A percentile compares a stretch with the other conserved stretches of the same genome.
phyloP scores from a whole-genome alignment of 202 grass and related monocot species.

The Schoenoplectus triqueter region DNA sequence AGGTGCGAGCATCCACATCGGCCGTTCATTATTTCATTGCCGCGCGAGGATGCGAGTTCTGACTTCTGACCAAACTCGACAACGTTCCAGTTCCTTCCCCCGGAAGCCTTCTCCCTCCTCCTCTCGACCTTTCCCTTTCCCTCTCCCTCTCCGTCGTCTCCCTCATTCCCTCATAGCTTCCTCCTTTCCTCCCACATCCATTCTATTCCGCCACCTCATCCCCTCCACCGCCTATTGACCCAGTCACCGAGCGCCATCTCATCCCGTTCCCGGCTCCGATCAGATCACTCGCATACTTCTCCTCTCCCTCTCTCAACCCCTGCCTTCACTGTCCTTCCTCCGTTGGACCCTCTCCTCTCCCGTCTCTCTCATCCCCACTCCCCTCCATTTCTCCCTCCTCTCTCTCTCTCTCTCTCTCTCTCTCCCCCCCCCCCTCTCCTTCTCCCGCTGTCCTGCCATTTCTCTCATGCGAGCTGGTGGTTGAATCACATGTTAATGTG shows the following conservation, averaged over 20 bases:
- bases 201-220: not conserved
- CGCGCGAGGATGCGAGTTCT: too few species aligned
- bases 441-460: slow-evolving; percentile 26
- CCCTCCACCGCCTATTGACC: not conserved
- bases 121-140: slow-evolving; percentile 4
- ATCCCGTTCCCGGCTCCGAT: slow-evolving; percentile 14
- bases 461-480: slow-evolving; percentile 54
- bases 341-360: slow-evolving; percentile 49
- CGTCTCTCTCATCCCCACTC: slow-evolving; percentile 41
- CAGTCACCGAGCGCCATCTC: not conserved
- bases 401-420: slow-evolving; percentile 41
- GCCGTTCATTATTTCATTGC: too few species aligned
- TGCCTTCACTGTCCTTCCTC: slow-evolving; percentile 63
- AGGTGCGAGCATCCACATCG: too few species aligned
- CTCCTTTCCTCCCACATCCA: not conserved
- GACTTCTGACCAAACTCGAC: too few species aligned
- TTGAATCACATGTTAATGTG: slow-evolving; percentile 55
- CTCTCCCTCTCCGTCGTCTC: slow-evolving; percentile 17
- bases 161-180: slow-evolving; percentile 17
- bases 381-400: slow-evolving; percentile 63
- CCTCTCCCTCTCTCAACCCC: slow-evolving; percentile 46
- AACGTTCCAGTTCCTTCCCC: not conserved
- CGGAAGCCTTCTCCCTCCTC: too few species aligned
- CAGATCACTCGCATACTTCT: not conserved
- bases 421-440: not conserved